phyloP scores from a whole-genome alignment of 495 filamentous ascomycete species.

The Chaetomium cochliodes region DNA sequence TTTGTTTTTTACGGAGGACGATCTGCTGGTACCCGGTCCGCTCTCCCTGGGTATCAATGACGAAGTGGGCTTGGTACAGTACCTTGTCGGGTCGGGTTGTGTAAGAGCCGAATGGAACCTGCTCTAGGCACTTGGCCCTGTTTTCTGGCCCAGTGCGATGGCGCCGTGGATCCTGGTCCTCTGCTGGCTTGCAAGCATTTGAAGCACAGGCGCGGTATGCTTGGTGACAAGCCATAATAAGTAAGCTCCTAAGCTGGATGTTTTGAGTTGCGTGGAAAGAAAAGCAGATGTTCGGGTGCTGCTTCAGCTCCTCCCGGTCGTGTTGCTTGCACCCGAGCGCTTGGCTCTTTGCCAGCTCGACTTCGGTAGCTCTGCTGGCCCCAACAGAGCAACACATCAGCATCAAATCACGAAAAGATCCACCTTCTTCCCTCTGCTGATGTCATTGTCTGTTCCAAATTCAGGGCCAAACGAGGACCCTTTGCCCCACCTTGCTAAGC shows the following conservation, averaged over 20 bases:
- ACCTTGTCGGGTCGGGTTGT: neutral
- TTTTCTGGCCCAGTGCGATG: neutral
- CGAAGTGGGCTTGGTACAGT: neutral
- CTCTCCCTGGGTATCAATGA: neutral
- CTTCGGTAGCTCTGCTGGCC: neutral
- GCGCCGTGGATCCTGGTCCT: neutral
- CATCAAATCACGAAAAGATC: too few relatives aligned
- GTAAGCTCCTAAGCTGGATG: too few relatives aligned
- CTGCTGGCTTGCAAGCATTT: neutral
- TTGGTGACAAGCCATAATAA: neutral
- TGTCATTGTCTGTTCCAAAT: conserved; percentile 4
- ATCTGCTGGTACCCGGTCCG: neutral
- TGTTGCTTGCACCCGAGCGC: too few relatives aligned
- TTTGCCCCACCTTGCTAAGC: neutral
- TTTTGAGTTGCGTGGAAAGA: neutral
- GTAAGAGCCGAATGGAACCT: neutral
- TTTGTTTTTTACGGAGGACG: neutral
- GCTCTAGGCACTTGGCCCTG: neutral
- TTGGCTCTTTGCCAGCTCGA: neutral
- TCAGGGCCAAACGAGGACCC: neutral
- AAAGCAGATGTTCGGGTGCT: too few relatives aligned
- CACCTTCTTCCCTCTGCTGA: neutral
- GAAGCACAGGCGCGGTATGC: neutral
- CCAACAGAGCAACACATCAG: neutral
- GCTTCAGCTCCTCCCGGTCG: too few relatives aligned